Conservation (phyloP, 805 yeast species). For the Saturnispora sekii region DNA sequence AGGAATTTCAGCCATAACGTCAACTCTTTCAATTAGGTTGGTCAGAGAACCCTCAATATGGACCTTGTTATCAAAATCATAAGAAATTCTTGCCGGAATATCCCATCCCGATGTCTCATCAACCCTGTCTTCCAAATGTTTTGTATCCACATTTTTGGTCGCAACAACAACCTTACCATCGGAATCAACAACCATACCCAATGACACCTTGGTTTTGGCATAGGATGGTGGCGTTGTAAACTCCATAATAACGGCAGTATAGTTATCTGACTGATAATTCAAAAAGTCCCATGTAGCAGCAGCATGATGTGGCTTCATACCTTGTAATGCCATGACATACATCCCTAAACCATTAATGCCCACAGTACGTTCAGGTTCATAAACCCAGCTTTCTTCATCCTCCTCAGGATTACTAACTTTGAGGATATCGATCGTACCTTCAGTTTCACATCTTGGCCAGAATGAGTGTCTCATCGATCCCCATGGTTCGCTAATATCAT, state of each 20-base stretch:
- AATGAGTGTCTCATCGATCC: constrained; percentile 93
- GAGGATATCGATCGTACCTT: constrained; percentile 46
- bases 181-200: constrained; percentile 64
- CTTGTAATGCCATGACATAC: constrained; percentile 96
- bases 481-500: constrained; percentile 81
- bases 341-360: constrained; percentile 44
- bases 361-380: constrained; percentile 8
- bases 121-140: constrained; percentile 43
- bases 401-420: constrained; percentile 14
- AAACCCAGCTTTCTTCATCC: constrained; percentile 8
- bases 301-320: constrained; percentile 99
- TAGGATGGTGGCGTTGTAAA: constrained; percentile 90
- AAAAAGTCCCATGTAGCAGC: constrained; percentile 95
- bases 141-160: constrained; percentile 54
- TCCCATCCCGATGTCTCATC: constrained; percentile 92
- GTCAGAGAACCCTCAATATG: constrained; percentile 50
- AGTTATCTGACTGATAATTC: constrained; percentile 70
- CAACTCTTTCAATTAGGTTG: constrained; percentile 76
- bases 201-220: constrained; percentile 67
- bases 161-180: constrained; percentile 51
- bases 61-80: constrained; percentile 35
- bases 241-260: constrained; percentile 83
- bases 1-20: constrained; percentile 96
- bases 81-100: constrained; percentile 60
- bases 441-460: constrained; percentile 82